phyloP scores from a whole-genome alignment of 2,329 filamentous ascomycete species.

The Cladophialophora immunda region DNA sequence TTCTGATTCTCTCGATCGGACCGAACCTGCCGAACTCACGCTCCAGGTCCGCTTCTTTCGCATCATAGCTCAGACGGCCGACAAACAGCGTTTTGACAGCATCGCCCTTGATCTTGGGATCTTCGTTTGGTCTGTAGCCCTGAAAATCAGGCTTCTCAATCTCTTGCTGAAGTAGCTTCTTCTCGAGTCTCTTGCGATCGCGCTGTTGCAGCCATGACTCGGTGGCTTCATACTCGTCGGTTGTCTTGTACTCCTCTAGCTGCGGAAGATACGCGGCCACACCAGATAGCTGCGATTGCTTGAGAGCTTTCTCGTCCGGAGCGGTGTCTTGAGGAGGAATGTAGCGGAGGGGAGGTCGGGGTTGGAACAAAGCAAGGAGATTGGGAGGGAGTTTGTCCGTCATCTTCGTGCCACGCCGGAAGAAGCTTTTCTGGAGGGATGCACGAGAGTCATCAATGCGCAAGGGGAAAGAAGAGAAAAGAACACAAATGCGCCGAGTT shows the following conservation, averaged over 20 bases:
- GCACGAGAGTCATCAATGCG: slow-evolving; percentile 17
- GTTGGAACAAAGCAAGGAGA: slow-evolving; percentile 91
- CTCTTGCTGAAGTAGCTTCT: slow-evolving; percentile 72
- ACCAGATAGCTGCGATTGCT: slow-evolving; percentile 75
- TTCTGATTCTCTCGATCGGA: slow-evolving; percentile 91
- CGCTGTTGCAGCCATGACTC: slow-evolving; percentile 93
- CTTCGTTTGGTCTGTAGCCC: slow-evolving; percentile 78
- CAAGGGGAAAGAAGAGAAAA: slow-evolving; percentile 12
- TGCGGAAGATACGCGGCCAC: slow-evolving; percentile 78
- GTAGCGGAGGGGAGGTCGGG: slow-evolving; percentile 90
- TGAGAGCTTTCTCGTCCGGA: slow-evolving; percentile 74
- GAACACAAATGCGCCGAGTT: not conserved
- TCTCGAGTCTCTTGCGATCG: slow-evolving; percentile 84
- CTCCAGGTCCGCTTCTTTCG: slow-evolving; percentile 88
- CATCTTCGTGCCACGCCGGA: slow-evolving; percentile 64
- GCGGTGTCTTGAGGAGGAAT: slow-evolving; percentile 83
- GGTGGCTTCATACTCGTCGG: slow-evolving; percentile 78
- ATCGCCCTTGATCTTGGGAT: slow-evolving; percentile 89
- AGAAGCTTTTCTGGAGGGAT: slow-evolving; percentile 19
- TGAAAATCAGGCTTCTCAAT: slow-evolving; percentile 68
- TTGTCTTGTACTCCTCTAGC: slow-evolving; percentile 79
- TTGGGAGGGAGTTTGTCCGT: slow-evolving; percentile 96
- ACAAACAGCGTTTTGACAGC: slow-evolving; percentile 96
- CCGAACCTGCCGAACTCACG: slow-evolving; percentile 93
- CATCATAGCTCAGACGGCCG: slow-evolving; percentile 86